A percentile compares a stretch with the other conserved stretches of the same genome.
These are phyloP conservation scores for Oehlia diaphana DNA, from an alignment of 192 early-diverging fungal genomes.

Conservation along the genomic window DNA sequence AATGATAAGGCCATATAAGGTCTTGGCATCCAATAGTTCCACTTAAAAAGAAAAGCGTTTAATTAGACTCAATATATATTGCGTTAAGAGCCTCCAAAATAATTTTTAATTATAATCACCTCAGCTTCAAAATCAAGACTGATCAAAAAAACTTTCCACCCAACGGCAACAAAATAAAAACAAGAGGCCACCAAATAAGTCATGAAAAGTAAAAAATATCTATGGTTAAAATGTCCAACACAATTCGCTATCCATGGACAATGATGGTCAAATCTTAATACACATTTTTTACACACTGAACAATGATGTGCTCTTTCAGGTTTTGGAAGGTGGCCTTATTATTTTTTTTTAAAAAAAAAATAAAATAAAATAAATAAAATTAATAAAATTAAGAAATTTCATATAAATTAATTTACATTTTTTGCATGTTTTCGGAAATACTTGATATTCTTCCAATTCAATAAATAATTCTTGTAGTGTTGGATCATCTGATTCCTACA, in stretches of 20 bases:
- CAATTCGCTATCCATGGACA: conserved; percentile 84
- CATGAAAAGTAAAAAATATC: conserved; percentile 74
- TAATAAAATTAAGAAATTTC: background rate
- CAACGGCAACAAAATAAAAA: conserved; percentile 47
- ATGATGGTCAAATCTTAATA: conserved; percentile 80
- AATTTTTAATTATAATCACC: conserved; percentile 29
- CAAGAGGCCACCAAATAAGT: conserved; percentile 54
- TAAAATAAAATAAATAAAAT: conserved; percentile 15
- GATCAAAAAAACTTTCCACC: conserved; percentile 47
- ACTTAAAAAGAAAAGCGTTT: conserved; percentile 31
- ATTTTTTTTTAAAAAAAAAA: conserved; percentile 32
- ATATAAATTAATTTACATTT: conserved; percentile 35
- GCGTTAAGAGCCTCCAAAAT: too few species aligned
- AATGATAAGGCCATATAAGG: conserved; percentile 50
- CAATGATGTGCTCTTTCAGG: conserved; percentile 83
- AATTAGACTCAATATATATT: too few species aligned
- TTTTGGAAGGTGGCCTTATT: conserved; percentile 61
- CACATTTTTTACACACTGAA: conserved; percentile 70
- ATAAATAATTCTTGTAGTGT: conserved; percentile 44
- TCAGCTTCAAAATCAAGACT: conserved; percentile 44
- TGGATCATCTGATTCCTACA: conserved; percentile 38
- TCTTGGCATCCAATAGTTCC: conserved; percentile 57
- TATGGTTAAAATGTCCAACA: conserved; percentile 75
- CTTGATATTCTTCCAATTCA: conserved; percentile 50
- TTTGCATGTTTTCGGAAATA: conserved; percentile 38